phyloP scores from a whole-genome alignment of 2,329 filamentous ascomycete genomes.

The Hansfordia pulvinata region DNA sequence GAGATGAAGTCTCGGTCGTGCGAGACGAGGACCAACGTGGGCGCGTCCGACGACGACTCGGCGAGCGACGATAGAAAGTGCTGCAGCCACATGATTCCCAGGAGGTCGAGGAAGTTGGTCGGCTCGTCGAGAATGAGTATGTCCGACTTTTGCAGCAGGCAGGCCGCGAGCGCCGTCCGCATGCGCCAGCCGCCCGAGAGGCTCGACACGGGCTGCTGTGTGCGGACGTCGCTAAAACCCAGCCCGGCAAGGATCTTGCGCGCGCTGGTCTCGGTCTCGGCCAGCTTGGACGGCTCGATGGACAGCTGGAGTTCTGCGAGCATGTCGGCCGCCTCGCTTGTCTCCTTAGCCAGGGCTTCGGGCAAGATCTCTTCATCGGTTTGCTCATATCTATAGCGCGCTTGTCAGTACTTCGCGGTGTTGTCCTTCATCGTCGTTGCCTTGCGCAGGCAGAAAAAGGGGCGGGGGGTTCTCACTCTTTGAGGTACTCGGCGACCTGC shows the following conservation, averaged over 20 bases:
- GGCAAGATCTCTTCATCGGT: slow-evolving; percentile 40
- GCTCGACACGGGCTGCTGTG: slow-evolving; percentile 44
- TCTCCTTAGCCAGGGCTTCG: slow-evolving; percentile 47
- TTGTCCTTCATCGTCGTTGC: too few species aligned
- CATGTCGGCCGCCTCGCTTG: slow-evolving; percentile 54
- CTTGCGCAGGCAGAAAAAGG: too few species aligned
- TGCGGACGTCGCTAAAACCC: slow-evolving; percentile 52
- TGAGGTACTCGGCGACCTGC: slow-evolving; percentile 45
- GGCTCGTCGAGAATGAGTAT: slow-evolving; percentile 77
- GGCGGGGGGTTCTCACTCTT: too few species aligned
- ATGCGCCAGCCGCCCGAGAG: slow-evolving; percentile 71
- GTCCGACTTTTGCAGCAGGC: slow-evolving; percentile 60
- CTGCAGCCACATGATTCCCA: slow-evolving; percentile 78
- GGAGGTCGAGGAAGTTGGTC: slow-evolving; percentile 73
- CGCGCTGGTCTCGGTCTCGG: slow-evolving; percentile 51
- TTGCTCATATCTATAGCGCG: slow-evolving; percentile 38
- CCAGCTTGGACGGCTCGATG: slow-evolving; percentile 50
- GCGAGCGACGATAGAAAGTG: slow-evolving; percentile 49
- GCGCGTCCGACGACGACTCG: slow-evolving; percentile 31
- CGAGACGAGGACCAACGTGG: slow-evolving; percentile 66
- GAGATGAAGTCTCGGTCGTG: slow-evolving; percentile 76
- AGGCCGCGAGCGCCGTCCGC: slow-evolving; percentile 50
- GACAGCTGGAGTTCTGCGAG: slow-evolving; percentile 55
- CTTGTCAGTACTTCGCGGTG: too few species aligned
- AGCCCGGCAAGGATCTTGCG: slow-evolving; percentile 54